These are phyloP conservation scores for Cubamyces lactineus DNA, from an alignment of 768 basidiomycete species.

Conservation along the genomic window DNA sequence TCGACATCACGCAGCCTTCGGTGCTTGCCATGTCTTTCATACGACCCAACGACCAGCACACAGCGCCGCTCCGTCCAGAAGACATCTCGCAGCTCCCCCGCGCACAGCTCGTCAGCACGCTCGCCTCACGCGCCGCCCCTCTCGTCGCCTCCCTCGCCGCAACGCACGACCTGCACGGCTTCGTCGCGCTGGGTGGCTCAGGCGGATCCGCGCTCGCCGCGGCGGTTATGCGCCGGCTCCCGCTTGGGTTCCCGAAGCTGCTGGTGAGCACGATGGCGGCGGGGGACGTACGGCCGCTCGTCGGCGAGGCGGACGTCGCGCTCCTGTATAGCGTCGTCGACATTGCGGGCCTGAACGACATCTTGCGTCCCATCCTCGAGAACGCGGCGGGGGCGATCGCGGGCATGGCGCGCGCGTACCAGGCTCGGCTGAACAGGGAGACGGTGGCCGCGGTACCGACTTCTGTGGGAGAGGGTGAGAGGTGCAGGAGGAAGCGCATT, in stretches of 20 bases:
- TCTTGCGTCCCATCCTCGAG: conserved; percentile 25
- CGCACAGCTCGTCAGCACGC: conserved; percentile 17
- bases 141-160: conserved; percentile 15
- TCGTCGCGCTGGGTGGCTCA: conserved; percentile 24
- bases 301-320: conserved; percentile 25
- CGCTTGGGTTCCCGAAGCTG: conserved; percentile 29
- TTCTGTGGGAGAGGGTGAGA: not conserved
- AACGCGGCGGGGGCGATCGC: conserved; percentile 27
- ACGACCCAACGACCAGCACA: not conserved
- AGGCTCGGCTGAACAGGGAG: not conserved
- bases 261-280: conserved; percentile 30
- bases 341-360: conserved; percentile 29
- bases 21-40: conserved; percentile 11
- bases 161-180: conserved; percentile 16
- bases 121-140: conserved; percentile 15
- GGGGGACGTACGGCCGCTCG: conserved; percentile 24
- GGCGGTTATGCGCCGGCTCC: conserved; percentile 23
- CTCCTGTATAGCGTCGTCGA: conserved; percentile 28
- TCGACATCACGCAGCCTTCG: conserved; percentile 20
- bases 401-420: conserved; percentile 27
- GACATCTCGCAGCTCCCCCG: conserved; percentile 22
- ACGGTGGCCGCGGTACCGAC: no score
- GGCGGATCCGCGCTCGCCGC: conserved; percentile 26
- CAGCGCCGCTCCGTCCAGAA: not conserved
- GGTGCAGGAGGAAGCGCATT: conserved; percentile 18